Conservation (phyloP, 106 monocot genomes). For the Dendrobium nobile region DNA sequence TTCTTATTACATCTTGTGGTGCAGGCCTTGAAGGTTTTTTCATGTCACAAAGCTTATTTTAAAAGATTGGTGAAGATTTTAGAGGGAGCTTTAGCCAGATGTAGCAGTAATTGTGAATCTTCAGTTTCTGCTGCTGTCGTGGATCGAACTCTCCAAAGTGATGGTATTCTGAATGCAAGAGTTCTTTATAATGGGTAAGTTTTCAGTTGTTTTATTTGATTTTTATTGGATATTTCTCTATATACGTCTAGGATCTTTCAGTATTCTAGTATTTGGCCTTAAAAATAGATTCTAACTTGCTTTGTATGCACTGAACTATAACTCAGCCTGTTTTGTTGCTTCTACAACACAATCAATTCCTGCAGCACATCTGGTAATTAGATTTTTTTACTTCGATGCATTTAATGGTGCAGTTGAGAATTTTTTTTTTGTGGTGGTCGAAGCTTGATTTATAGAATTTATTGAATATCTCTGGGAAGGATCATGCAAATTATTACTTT, state of each 20-base stretch:
- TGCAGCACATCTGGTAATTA: too few species aligned
- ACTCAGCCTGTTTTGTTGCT: neutral
- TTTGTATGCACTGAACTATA: neutral
- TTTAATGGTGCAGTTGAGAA: too few species aligned
- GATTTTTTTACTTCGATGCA: too few species aligned
- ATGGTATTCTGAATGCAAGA: conserved; percentile 48
- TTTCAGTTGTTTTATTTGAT: neutral
- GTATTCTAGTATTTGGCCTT: neutral
- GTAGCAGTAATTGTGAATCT: conserved; percentile 27
- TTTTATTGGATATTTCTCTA: neutral
- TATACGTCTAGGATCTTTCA: neutral
- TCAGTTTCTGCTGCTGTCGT: conserved; percentile 35
- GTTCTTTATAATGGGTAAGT: conserved; percentile 52
- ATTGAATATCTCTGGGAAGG: too few species aligned
- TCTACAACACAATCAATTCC: too few species aligned
- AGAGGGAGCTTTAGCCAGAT: conserved; percentile 29
- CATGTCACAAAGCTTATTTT: conserved; percentile 43
- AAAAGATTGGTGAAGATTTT: conserved; percentile 45
- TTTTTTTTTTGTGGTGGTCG: too few species aligned
- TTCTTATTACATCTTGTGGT: conserved; percentile 6
- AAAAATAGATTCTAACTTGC: neutral
- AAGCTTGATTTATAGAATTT: too few species aligned
- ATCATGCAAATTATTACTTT: too few species aligned
- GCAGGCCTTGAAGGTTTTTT: conserved; percentile 53
- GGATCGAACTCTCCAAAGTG: conserved; percentile 32